Percentiles rank a stretch among this genome's conserved stretches.
These are phyloP conservation scores for Castanopsis chinensis DNA, from an alignment of 306 rosid genomes.

Conservation along the genomic window DNA sequence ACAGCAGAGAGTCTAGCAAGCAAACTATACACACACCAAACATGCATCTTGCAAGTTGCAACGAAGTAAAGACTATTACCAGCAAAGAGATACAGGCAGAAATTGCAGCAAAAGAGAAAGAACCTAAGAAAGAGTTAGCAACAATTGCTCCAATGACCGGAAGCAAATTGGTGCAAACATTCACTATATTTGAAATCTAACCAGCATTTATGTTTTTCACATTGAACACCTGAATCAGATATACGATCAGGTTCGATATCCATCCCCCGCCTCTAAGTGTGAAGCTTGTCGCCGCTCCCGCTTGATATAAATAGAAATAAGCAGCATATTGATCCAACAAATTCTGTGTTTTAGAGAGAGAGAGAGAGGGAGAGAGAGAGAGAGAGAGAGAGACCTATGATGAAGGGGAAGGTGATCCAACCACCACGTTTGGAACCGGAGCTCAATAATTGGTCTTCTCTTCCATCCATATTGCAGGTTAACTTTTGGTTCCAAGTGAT, in stretches of 20 bases:
- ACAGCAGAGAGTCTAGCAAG: too few relatives aligned
- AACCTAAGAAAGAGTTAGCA: constrained; percentile 47
- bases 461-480: constrained; percentile 13
- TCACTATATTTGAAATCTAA: constrained; percentile 33
- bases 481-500: neutral
- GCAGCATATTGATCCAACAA: too few relatives aligned
- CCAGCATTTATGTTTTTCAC: constrained; percentile 46
- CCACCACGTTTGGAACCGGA: constrained; percentile 26
- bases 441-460: constrained; percentile 6
- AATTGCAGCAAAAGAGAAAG: constrained; percentile 34
- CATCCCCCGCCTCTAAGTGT: constrained; percentile 34
- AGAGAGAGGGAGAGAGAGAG: neutral
- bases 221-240: constrained; percentile 35
- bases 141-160: constrained; percentile 51
- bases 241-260: constrained; percentile 38
- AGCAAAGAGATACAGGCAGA: constrained; percentile 23
- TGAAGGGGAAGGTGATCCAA: constrained; percentile 49
- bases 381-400: constrained; percentile 24
- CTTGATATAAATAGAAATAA: neutral
- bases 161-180: constrained; percentile 29
- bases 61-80: constrained; percentile 2
- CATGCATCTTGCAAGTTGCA: too few relatives aligned
- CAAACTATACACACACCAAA: neutral
- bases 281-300: constrained; percentile 31
- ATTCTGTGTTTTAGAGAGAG: neutral